Conservation (phyloP, 176 grass and related monocot genomes). For the Rhynchospora pubera region DNA sequence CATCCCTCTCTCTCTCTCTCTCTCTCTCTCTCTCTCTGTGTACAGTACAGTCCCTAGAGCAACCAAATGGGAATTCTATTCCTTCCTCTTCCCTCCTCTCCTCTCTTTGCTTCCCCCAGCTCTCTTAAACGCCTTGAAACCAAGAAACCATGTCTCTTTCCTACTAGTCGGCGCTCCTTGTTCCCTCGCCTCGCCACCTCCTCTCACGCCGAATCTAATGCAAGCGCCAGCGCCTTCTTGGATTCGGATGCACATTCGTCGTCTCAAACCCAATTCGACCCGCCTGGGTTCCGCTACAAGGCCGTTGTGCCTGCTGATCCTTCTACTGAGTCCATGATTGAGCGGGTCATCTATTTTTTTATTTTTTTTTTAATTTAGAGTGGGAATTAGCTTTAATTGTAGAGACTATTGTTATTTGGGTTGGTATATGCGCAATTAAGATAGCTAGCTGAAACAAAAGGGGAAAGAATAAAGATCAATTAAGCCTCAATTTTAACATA, state of each 20-base stretch:
- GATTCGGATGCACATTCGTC: neutral
- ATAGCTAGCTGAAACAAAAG: neutral
- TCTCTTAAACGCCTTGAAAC: neutral
- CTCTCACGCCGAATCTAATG: neutral
- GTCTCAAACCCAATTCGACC: neutral
- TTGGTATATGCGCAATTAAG: neutral
- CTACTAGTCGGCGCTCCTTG: neutral
- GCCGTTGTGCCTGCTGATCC: neutral
- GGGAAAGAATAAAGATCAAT: neutral
- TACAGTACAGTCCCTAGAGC: neutral
- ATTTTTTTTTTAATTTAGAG: neutral
- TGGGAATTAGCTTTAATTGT: neutral
- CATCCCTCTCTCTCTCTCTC: neutral
- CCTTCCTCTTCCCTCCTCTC: neutral
- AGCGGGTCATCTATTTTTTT: constrained; percentile 41
- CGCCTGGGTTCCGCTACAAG: neutral
- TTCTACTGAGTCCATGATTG: constrained; percentile 43
- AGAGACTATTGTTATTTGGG: neutral
- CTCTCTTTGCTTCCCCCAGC: neutral
- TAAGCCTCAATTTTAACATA: neutral
- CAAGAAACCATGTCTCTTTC: neutral
- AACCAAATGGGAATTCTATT: constrained; percentile 6
- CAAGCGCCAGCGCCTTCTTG: constrained; percentile 14
- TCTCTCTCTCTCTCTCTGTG: neutral
- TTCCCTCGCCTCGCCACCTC: neutral